Conservation (phyloP, 2,329 filamentous ascomycete genomes). For the Emmonsiellopsis sp. region DNA sequence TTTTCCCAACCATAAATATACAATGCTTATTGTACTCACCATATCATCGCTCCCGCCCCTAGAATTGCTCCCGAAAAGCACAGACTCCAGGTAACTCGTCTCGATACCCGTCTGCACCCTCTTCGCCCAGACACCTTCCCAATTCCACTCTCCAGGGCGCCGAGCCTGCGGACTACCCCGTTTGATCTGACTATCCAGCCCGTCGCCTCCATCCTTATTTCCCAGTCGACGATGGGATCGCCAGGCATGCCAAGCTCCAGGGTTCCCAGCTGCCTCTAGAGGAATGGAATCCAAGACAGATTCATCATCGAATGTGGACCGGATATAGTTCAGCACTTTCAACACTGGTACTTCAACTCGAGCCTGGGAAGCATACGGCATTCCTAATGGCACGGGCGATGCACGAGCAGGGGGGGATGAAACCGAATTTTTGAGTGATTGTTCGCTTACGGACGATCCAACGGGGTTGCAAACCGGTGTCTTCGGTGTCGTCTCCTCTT, state of each 20-base stretch:
- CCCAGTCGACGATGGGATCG: constrained; percentile 53
- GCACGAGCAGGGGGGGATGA: constrained; percentile 1
- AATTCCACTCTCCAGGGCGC: constrained; percentile 83
- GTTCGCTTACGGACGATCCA: not conserved
- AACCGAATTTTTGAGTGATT: not conserved
- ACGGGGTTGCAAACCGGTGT: not conserved
- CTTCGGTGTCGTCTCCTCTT: constrained; percentile 3
- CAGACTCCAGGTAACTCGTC: constrained; percentile 66
- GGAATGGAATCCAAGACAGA: constrained; percentile 68
- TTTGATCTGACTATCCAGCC: constrained; percentile 23
- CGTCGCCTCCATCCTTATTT: constrained; percentile 11
- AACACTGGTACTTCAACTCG: constrained; percentile 45
- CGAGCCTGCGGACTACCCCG: constrained; percentile 40
- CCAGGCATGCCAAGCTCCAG: constrained; percentile 93
- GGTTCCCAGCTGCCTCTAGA: constrained; percentile 74
- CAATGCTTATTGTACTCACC: constrained; percentile 42
- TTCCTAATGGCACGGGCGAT: constrained; percentile 10
- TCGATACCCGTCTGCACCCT: constrained; percentile 72
- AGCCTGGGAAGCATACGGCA: constrained; percentile 5
- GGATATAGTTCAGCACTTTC: constrained; percentile 70
- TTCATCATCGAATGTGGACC: constrained; percentile 71
- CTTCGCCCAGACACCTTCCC: constrained; percentile 94
- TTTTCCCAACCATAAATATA: not conserved
- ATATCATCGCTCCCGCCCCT: constrained; percentile 56
- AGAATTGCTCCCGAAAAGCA: constrained; percentile 61